Percentiles rank a stretch among this genome's conserved stretches.
These are phyloP conservation scores for Lentinula sp. DNA, from an alignment of 768 basidiomycete species.

Conservation along the genomic window DNA sequence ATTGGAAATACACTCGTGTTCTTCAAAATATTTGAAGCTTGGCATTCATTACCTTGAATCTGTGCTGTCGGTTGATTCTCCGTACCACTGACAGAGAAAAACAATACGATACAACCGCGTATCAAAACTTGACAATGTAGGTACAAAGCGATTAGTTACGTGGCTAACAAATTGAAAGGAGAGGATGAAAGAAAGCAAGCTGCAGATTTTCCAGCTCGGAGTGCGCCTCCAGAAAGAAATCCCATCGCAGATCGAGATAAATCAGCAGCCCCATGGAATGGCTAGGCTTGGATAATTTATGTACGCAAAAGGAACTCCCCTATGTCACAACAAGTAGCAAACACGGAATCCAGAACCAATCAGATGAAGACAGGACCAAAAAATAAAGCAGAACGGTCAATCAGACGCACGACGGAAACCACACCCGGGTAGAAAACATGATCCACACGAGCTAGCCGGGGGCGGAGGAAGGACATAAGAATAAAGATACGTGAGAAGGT, in stretches of 20 bases:
- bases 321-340: not conserved
- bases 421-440: not conserved
- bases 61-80: too few species aligned
- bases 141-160: not conserved
- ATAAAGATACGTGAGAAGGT: conserved; percentile 2
- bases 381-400: not conserved
- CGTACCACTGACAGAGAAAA: too few species aligned
- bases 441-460: conserved; percentile 3
- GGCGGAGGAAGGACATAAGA: not conserved
- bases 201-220: conserved; percentile 4
- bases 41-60: too few species aligned
- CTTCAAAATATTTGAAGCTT: too few species aligned
- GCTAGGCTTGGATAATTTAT: not conserved
- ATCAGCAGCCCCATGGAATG: conserved; percentile 1
- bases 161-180: not conserved
- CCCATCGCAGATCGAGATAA: conserved; percentile 4
- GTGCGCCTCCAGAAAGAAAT: not conserved
- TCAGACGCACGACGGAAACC: not conserved
- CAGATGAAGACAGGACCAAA: not conserved
- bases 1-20: too few species aligned
- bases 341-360: conserved; percentile 2
- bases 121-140: not conserved
- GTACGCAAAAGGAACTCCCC: not conserved
- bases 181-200: not conserved
- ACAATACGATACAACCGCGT: not conserved